Conservation (phyloP, 257 asterid species). For the Forsythia viridissima region DNA sequence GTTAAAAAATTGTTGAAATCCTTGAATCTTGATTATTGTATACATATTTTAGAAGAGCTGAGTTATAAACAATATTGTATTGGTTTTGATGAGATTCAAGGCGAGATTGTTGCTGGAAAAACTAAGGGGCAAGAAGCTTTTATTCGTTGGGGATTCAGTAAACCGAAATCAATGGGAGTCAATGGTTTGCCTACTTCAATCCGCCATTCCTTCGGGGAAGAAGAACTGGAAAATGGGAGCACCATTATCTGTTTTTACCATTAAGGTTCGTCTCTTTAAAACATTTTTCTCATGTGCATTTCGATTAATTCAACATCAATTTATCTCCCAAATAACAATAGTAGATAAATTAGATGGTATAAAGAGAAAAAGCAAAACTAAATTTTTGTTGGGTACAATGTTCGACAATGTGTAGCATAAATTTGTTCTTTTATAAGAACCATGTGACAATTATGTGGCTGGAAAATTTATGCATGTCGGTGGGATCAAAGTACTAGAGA, state of each 20-base stretch:
- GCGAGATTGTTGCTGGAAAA: slow-evolving; percentile 60
- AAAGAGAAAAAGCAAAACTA: no score
- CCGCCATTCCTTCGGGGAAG: slow-evolving; percentile 47
- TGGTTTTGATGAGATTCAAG: slow-evolving; percentile 41
- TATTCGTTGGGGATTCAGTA: slow-evolving; percentile 81
- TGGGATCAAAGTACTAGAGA: background rate
- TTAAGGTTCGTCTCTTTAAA: slow-evolving; percentile 39
- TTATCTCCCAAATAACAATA: no score
- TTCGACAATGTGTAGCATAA: background rate
- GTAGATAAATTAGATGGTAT: no score
- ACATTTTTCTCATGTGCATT: background rate
- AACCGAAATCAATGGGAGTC: slow-evolving; percentile 92
- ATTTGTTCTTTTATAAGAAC: background rate
- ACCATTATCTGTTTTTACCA: slow-evolving; percentile 57
- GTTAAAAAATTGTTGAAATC: no score
- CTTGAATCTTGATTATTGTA: background rate
- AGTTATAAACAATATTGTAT: background rate
- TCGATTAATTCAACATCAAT: background rate
- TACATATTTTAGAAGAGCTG: background rate
- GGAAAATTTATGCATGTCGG: slow-evolving; percentile 22
- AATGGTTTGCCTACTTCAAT: slow-evolving; percentile 65
- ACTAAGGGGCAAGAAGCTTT: slow-evolving; percentile 66
- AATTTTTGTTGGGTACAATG: no score
- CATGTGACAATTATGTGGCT: slow-evolving; percentile 2
- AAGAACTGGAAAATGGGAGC: slow-evolving; percentile 61